Base-by-base conservation (phyloP, 345 rosid genomes). In the Conringia planisiliqua region DNA sequence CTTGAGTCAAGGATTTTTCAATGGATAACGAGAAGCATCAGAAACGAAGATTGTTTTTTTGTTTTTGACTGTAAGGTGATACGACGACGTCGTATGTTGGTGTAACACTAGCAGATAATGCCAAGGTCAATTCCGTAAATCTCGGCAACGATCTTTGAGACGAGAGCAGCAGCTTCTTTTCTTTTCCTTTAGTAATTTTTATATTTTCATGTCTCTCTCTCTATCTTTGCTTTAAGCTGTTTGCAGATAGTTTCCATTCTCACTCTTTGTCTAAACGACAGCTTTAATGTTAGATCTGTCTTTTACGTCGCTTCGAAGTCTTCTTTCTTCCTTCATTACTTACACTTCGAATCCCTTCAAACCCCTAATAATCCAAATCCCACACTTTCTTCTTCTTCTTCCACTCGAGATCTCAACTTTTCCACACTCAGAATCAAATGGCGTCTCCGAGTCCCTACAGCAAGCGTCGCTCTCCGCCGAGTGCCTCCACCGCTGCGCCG, bases 271-370 rank as follows among this genome's bases (percentile, higher is more conserved):
- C 56, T 18, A 0, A 11, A 18, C 13, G 62, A 47, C 20, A 36
- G 52, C 70, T 73, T n/a, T 42, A 36, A 68, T 76, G 71, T 66
- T 77, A 76, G 77, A 71, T 72, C 44, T 64, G 66, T 78, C 71
- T 77, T 66, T 85, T 67, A 88, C 94, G 83, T 89, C 72, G 70
- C 79, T 69, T 80, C 90, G 78, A 90, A 88, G 91, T 87, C 96
- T 86, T 73, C 94, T 87, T 84, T 77, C 10, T 89, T 85, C 85
- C 56, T 26, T 13, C 70, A 20, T 13, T 63, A 30, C 62, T 10
- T 56, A 70, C 54, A 52, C 72, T 46, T 26, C 67, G 52, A 67
- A 42, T 61, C 77, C 56, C 36, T 0, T 33, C 39, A 36, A 51
- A 22, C n/a, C n/a, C 16, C 6, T 66, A 10, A 22, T 4, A 20